A percentile compares a stretch with the other conserved stretches of the same genome.
phyloP scores from a whole-genome alignment of 2,329 filamentous ascomycete species.

The Neophaeococcomyces aloes region DNA sequence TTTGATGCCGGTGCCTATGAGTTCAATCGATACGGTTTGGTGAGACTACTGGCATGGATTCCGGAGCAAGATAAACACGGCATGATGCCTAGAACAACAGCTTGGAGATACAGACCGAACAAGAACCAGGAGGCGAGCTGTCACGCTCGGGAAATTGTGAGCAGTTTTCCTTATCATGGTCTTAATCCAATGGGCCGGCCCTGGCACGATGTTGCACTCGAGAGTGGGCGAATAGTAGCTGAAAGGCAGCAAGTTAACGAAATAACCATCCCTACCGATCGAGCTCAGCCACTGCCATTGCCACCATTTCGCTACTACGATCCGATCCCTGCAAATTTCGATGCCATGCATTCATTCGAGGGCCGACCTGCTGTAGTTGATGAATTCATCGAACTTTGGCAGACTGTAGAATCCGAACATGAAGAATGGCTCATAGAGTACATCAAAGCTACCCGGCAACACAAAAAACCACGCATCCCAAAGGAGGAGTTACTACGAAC shows the following conservation, averaged over 20 bases:
- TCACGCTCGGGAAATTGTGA: constrained; percentile 15
- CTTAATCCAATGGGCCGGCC: background rate
- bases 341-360: background rate
- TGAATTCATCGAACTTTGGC: background rate
- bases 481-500: background rate
- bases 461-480: background rate
- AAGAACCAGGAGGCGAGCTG: constrained; percentile 15
- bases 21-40: constrained; percentile 65
- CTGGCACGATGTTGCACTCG: constrained; percentile 5
- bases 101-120: constrained; percentile 34
- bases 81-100: constrained; percentile 51
- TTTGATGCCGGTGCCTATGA: constrained; percentile 36
- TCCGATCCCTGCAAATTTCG: constrained; percentile 1
- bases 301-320: background rate
- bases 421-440: background rate
- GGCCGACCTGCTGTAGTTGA: background rate
- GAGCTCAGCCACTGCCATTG: background rate
- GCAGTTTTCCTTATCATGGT: constrained; percentile 1
- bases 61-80: constrained; percentile 48
- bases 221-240: background rate
- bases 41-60: constrained; percentile 69
- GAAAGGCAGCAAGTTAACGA: background rate
- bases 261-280: background rate
- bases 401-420: background rate
- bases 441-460: background rate